phyloP scores from a whole-genome alignment of 495 filamentous ascomycete species.

The Lasiosphaeria ovina region DNA sequence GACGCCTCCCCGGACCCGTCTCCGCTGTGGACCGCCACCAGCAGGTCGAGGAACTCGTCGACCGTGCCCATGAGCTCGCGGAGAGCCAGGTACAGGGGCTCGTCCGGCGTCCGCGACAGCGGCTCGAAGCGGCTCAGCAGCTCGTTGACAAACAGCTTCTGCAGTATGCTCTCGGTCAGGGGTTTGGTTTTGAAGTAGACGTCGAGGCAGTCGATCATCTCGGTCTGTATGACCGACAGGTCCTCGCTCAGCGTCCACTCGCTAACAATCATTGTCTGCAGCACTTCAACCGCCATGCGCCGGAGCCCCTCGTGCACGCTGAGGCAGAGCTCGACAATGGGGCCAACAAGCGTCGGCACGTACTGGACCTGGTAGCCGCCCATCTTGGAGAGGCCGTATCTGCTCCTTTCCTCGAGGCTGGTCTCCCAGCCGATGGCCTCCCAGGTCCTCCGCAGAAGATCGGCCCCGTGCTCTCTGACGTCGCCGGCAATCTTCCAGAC shows the following conservation, averaged over 20 bases:
- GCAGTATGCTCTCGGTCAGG: slow-evolving; percentile 81
- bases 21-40: slow-evolving; percentile 86
- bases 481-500: slow-evolving; percentile 99
- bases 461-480: slow-evolving; percentile 86
- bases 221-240: slow-evolving; percentile 86
- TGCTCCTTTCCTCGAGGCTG: slow-evolving; percentile 63
- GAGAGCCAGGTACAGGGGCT: slow-evolving; percentile 73
- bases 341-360: slow-evolving; percentile 84
- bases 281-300: slow-evolving; percentile 83
- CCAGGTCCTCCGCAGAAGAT: slow-evolving; percentile 81
- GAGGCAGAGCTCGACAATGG: slow-evolving; percentile 90
- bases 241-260: slow-evolving; percentile 98
- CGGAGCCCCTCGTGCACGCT: slow-evolving; percentile 92
- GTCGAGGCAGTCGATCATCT: slow-evolving; percentile 95
- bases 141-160: slow-evolving; percentile 90
- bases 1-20: slow-evolving; percentile 73
- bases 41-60: slow-evolving; percentile 85
- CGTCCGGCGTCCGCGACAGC: slow-evolving; percentile 61
- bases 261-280: slow-evolving; percentile 97
- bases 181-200: slow-evolving; percentile 85
- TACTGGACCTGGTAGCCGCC: slow-evolving; percentile 99
- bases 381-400: slow-evolving; percentile 78
- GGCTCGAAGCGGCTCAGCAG: slow-evolving; percentile 77
- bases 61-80: slow-evolving; percentile 76
- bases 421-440: slow-evolving; percentile 98